Evolutionary conservation across 1,139 yeast species (phyloP), one percentile per base, ranked within the genome.

Genomic region (Candida freyschussii): DNA sequence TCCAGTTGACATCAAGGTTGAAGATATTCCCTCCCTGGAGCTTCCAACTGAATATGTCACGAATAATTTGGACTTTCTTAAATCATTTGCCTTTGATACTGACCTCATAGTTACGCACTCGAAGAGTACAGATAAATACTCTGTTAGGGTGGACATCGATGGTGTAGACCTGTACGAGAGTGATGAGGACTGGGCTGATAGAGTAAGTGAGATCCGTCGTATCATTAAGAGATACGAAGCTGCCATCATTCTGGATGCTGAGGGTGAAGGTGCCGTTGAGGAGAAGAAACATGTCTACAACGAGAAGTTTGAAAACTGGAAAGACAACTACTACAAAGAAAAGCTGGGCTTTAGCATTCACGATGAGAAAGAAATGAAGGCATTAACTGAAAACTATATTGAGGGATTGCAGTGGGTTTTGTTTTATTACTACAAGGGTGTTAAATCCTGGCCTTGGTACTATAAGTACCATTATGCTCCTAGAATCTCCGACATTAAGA

Each of bases 321-420:
- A 87, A 57, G 79, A 80, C 49, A 61, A 68, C 17, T 93, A 93
- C 55, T 93, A 93, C 59, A 69, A 75, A 47, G 75, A 75, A 15
- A 93, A 93, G 56, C 67, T 93, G 41, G 75, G 75, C 9, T 84
- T 85, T 45, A 72, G 82, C 13, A 49, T 68, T 25, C 69, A 76
- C 34, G 69, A 68, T 29, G 75, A 71, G 20, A 80, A 74, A 3
- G 63, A 75, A 43, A 62, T 89, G 49, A 59, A 59, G 14, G 72
- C 72, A 19, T 57, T 86, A 50, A 73, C 94, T n/a, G 78, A 78
- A 47, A 89, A 86, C 57, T 89, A 87, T 54, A 67, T 89, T 29
- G 95, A 89, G 60, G 97, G 97, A 48, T 68, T 89, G 44, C 97
- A 89, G 60, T 89, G 97, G 97, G 96, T 89, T 12, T 67, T 89